Evolutionary conservation across 1,284 basidiomycete species (phyloP), one percentile per base, ranked within the genome.

Genomic region (Sphaerobolus stellatus): DNA sequence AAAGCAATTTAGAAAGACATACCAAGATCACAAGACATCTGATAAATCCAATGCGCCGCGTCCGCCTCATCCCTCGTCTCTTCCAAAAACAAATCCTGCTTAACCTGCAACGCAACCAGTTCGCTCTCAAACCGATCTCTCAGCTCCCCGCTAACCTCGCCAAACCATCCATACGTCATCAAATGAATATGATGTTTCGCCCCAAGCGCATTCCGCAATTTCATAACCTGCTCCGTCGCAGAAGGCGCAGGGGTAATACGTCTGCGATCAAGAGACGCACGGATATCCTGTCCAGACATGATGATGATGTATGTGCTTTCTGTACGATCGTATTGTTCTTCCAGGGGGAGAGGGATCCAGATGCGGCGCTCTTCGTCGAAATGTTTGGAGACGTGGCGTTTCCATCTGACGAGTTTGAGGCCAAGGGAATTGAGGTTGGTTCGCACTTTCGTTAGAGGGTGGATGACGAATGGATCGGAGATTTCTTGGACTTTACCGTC

Each of bases 11-110:
- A 30, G 16, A 14, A 24, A 55, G 25, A 44, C 20, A 48, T 48
- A 57, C 52, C 41, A 18, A 56, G 30, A 49, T 52, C 56, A 13
- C 44, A 54, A 16, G 56, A 48, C 43, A 57, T 56, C 18, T 57
- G 56, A 36, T 56, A 57, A 20, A 57, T 38, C 56, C 56, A 57
- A 25, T 29, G 33, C 13, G 46, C 56, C 14, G 56, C 56, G 5
- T 49, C 54, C 16, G 7, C n/a, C 7, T 30, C 25, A 20, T 44
- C 38, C 18, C 25, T 22, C n/a, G 56, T 54, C 25, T 56, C 27
- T 27, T 51, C 50, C 2, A 57, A 24, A 22, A 56, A 41, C 16
- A 56, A 18, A 40, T 45, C 29, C 33, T 49, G 44, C 16, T 53
- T 20, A 18, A 56, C 54, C 41, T 57, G 56, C 28, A 57, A 36